A percentile compares a stretch with the other conserved stretches of the same genome.
These are phyloP conservation scores for Oidiodendron maius DNA, from an alignment of 495 filamentous ascomycete species.

Conservation along the genomic window DNA sequence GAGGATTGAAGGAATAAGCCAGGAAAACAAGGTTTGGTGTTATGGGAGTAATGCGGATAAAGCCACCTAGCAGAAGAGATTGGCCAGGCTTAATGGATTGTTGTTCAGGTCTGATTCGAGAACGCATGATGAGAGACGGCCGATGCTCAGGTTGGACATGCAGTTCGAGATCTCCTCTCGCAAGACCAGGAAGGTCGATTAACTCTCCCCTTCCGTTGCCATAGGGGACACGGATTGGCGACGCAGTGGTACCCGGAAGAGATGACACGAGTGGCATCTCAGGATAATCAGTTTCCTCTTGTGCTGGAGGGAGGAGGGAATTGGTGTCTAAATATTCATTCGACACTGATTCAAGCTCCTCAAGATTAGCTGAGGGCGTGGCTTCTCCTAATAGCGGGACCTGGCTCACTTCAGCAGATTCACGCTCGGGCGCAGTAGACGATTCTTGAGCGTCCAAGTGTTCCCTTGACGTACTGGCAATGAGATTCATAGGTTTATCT, in stretches of 20 bases:
- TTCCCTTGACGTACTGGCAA: neutral
- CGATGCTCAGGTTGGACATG: constrained; percentile 61
- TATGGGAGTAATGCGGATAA: constrained; percentile 80
- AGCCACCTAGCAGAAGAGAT: constrained; percentile 79
- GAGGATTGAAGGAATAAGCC: constrained; percentile 71
- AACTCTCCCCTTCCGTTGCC: constrained; percentile 80
- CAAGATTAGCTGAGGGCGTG: neutral
- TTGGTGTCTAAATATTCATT: constrained; percentile 1
- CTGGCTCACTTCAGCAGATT: too few species aligned
- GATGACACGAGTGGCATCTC: constrained; percentile 77
- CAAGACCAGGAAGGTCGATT: constrained; percentile 88
- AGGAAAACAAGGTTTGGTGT: constrained; percentile 57
- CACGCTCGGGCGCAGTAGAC: too few species aligned
- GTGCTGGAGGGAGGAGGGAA: constrained; percentile 64
- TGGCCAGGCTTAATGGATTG: constrained; percentile 67
- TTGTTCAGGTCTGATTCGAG: constrained; percentile 60
- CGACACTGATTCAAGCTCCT: neutral
- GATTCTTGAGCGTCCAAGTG: constrained; percentile 9
- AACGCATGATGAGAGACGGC: constrained; percentile 66
- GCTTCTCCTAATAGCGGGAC: too few species aligned
- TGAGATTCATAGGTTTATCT: too few species aligned
- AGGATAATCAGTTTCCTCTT: constrained; percentile 65
- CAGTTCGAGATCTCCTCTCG: constrained; percentile 61
- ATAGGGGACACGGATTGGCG: constrained; percentile 85
- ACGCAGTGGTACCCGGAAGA: constrained; percentile 88